Evolutionary conservation across 2,329 filamentous ascomycete species (phyloP).

Genomic region (Phaeomoniella chlamydospora): DNA sequence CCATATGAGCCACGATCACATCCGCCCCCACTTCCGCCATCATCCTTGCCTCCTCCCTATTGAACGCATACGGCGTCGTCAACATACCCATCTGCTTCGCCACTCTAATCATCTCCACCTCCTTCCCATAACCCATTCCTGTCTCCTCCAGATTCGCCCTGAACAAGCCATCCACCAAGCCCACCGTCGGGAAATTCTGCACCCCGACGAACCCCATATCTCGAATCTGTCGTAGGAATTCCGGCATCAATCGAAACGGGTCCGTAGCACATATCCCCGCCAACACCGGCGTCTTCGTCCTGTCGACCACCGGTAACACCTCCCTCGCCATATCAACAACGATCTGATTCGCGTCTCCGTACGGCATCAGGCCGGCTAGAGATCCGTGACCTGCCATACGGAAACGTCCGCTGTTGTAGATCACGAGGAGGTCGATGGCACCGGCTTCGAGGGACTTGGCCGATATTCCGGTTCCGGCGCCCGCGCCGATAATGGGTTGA

Average conservation of each 20-base stretch:
- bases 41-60: slow-evolving; percentile 40
- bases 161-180: slow-evolving; percentile 55
- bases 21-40: slow-evolving; percentile 55
- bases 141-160: slow-evolving; percentile 56
- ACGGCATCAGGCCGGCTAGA: slow-evolving; percentile 56
- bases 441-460: slow-evolving; percentile 58
- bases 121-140: slow-evolving; percentile 52
- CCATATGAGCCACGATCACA: slow-evolving; percentile 54
- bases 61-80: slow-evolving; percentile 59
- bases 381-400: slow-evolving; percentile 60
- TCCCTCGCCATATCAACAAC: slow-evolving; percentile 57
- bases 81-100: slow-evolving; percentile 46
- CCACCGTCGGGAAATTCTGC: slow-evolving; percentile 56
- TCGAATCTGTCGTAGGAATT: slow-evolving; percentile 46
- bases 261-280: slow-evolving; percentile 60
- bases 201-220: slow-evolving; percentile 53
- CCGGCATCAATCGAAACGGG: slow-evolving; percentile 48
- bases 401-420: slow-evolving; percentile 60
- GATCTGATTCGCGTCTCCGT: slow-evolving; percentile 55
- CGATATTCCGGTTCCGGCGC: slow-evolving; percentile 49
- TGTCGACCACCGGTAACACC: slow-evolving; percentile 48
- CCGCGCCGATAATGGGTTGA: slow-evolving; percentile 51
- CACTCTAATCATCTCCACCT: slow-evolving; percentile 51
- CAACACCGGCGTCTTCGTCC: slow-evolving; percentile 44
- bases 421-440: slow-evolving; percentile 54